Conservation (phyloP, 169 alveolate species). For the Plasmodium fragile region DNA sequence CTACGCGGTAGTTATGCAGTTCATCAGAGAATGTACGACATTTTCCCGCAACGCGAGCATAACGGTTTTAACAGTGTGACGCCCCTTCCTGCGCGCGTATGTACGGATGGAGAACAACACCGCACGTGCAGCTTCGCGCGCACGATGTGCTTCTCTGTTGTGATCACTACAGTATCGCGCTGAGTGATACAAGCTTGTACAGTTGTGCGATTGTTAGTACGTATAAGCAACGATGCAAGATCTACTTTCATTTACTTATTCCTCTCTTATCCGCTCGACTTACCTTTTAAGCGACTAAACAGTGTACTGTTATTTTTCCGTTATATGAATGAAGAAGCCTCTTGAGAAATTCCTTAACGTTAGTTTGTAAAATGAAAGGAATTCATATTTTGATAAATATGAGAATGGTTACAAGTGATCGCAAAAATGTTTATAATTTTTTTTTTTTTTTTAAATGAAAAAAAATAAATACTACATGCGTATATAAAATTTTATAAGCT, state of each 20-base stretch:
- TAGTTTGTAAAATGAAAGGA: constrained; percentile 15
- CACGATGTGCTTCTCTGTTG: background rate
- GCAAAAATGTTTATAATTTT: constrained; percentile 9
- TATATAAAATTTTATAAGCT: background rate
- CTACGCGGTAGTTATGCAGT: background rate
- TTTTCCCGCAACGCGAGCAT: background rate
- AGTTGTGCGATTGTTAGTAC: background rate
- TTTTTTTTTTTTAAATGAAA: constrained; percentile 20
- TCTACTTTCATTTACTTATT: background rate
- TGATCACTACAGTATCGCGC: background rate
- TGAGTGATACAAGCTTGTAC: background rate
- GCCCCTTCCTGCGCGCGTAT: background rate
- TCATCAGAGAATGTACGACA: background rate
- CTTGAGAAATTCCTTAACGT: constrained; percentile 13
- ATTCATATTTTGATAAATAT: constrained; percentile 15
- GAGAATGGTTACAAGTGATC: background rate
- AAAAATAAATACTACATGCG: background rate
- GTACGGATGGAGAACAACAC: background rate
- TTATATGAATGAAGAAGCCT: background rate
- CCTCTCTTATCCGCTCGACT: background rate
- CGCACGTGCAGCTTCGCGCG: background rate
- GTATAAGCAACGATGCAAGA: background rate
- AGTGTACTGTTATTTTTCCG: background rate
- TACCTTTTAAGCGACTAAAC: constrained; percentile 19
- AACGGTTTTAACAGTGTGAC: background rate